Conservation (phyloP, 805 yeast genomes). For the Candida koratica region DNA sequence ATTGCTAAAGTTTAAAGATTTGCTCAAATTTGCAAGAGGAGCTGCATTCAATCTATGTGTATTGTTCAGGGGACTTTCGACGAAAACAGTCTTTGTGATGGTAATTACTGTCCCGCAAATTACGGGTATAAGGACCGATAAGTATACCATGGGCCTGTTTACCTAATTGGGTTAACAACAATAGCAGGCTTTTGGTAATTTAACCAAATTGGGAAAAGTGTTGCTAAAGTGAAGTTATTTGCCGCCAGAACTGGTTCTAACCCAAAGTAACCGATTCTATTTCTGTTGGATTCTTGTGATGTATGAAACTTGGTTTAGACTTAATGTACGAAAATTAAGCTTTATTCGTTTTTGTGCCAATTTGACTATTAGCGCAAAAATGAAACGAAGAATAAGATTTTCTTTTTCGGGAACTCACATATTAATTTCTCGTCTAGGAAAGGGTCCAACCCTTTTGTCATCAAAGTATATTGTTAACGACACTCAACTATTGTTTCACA, state of each 20-base stretch:
- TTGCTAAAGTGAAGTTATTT: too few species aligned
- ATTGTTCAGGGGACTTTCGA: background rate
- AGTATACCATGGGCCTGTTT: background rate
- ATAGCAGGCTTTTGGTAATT: slow-evolving; percentile 3
- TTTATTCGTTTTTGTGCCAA: too few species aligned
- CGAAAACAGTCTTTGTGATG: slow-evolving; percentile 6
- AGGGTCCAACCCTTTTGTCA: slow-evolving; percentile 4
- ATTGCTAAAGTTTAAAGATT: background rate
- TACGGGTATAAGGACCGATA: slow-evolving; percentile 4
- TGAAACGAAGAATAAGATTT: too few species aligned
- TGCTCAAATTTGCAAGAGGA: background rate
- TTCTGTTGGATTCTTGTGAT: too few species aligned
- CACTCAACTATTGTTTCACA: slow-evolving; percentile 2
- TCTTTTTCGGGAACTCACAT: background rate
- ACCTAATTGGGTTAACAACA: slow-evolving; percentile 3
- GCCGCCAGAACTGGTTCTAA: too few species aligned
- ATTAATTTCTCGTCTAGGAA: slow-evolving; percentile 5
- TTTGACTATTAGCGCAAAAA: too few species aligned
- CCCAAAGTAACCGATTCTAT: too few species aligned
- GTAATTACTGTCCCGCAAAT: slow-evolving; percentile 1
- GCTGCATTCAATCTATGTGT: background rate
- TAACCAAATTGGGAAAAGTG: slow-evolving; percentile 5
- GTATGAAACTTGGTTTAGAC: too few species aligned
- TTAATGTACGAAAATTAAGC: too few species aligned
- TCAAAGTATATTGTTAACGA: background rate